Percentiles rank a stretch among this genome's conserved stretches.
Conservation (phyloP, 169 alveolate genomes). For the Plasmodium cynomolgi region DNA sequence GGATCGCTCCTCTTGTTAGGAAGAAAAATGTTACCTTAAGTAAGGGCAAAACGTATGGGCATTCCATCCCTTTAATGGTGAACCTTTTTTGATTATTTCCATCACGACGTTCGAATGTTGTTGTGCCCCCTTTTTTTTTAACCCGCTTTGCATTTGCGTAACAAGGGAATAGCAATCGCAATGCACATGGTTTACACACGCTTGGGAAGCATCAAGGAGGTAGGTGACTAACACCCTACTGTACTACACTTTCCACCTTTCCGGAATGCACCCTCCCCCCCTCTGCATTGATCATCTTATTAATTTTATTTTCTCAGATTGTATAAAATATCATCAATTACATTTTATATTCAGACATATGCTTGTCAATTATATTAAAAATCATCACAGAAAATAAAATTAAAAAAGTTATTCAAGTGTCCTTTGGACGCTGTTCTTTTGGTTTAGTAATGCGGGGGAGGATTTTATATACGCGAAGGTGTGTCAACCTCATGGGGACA, state of each 20-base stretch:
- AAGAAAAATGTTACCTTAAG: not conserved
- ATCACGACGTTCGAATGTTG: not conserved
- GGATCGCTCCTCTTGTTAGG: not conserved
- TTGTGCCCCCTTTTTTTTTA: not conserved
- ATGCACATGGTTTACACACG: not conserved
- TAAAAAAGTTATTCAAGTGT: not conserved
- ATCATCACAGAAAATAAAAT: constrained; percentile 69
- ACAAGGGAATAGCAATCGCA: not conserved
- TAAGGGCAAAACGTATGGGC: not conserved
- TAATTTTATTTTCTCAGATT: constrained; percentile 72
- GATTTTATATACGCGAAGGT: not conserved
- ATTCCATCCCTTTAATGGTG: not conserved
- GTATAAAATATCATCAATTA: constrained; percentile 33
- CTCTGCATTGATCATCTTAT: not conserved
- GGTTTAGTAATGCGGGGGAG: not conserved
- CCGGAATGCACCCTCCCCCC: not conserved
- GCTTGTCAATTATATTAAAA: constrained; percentile 66
- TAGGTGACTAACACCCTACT: not conserved
- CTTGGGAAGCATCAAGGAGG: not conserved
- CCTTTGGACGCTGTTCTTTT: not conserved
- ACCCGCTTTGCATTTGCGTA: not conserved
- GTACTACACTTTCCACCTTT: not conserved
- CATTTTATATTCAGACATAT: constrained; percentile 73
- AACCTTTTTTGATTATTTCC: not conserved
- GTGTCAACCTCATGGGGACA: not conserved